Conservation (phyloP, 202 grass and related monocot genomes). For the Elaeis oleifera region DNA sequence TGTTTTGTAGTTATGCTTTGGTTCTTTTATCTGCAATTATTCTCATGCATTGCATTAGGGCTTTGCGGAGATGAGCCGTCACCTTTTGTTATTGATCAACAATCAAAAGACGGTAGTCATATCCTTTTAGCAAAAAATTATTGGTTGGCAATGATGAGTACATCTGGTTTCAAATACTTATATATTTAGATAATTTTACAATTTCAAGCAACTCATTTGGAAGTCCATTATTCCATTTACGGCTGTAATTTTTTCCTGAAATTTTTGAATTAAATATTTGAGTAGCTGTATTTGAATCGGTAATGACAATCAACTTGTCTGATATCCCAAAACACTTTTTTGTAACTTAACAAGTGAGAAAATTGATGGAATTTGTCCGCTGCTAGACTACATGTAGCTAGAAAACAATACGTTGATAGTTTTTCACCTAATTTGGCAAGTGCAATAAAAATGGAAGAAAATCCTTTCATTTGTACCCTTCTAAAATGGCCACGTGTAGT, state of each 20-base stretch:
- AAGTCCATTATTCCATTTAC: not conserved
- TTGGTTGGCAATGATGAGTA: constrained; percentile 51
- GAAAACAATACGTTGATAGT: constrained; percentile 86
- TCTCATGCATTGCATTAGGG: constrained; percentile 9
- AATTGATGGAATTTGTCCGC: constrained; percentile 91
- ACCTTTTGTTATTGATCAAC: constrained; percentile 16
- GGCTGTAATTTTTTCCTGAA: not conserved
- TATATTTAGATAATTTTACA: not conserved
- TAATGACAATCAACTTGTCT: constrained; percentile 88
- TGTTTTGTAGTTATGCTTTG: no score
- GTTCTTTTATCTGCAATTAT: not conserved
- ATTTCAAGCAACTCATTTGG: not conserved
- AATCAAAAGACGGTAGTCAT: constrained; percentile 30
- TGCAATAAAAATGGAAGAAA: constrained; percentile 63
- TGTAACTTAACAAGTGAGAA: constrained; percentile 89
- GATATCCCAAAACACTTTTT: constrained; percentile 77
- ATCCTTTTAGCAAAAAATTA: constrained; percentile 36
- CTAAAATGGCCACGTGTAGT: constrained; percentile 91
- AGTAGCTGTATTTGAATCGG: constrained; percentile 65
- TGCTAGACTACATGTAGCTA: constrained; percentile 54
- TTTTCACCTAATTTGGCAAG: constrained; percentile 80
- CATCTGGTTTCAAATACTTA: constrained; percentile 13
- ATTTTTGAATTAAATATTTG: constrained; percentile 3
- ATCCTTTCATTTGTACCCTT: constrained; percentile 66
- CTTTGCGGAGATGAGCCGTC: constrained; percentile 48